Conservation (phyloP, 495 filamentous ascomycete genomes). For the Lasiosphaeria ovina region DNA sequence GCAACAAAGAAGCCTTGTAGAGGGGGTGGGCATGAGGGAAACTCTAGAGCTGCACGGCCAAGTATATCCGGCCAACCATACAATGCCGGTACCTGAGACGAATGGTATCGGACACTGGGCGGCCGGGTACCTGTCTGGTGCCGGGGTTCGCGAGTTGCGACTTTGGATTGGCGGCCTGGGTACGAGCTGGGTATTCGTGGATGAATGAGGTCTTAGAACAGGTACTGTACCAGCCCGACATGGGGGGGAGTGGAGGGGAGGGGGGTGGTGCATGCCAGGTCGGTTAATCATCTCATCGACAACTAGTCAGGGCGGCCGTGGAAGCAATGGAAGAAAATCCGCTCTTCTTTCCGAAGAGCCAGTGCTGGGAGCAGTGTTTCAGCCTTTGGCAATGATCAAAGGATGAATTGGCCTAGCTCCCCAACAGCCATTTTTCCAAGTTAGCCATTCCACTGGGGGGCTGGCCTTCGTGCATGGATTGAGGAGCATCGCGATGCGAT, state of each 20-base stretch:
- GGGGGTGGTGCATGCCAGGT: slow-evolving; percentile 29
- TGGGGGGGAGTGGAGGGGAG: neutral
- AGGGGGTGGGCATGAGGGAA: slow-evolving; percentile 3
- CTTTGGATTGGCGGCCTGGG: slow-evolving; percentile 15
- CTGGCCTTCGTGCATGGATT: slow-evolving; percentile 4
- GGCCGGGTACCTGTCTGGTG: slow-evolving; percentile 15
- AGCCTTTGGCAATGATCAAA: slow-evolving; percentile 39
- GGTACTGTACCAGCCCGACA: slow-evolving; percentile 17
- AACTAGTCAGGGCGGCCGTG: slow-evolving; percentile 20
- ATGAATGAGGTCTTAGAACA: slow-evolving; percentile 26
- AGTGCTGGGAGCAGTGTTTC: slow-evolving; percentile 37
- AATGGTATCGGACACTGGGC: slow-evolving; percentile 13
- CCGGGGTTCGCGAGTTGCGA: slow-evolving; percentile 11
- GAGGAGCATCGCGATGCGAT: slow-evolving; percentile 1
- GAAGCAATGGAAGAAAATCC: slow-evolving; percentile 33
- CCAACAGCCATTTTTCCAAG: slow-evolving; percentile 37
- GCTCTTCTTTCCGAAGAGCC: slow-evolving; percentile 32
- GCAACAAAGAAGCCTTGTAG: slow-evolving; percentile 23
- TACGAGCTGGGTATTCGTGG: slow-evolving; percentile 30
- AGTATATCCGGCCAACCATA: slow-evolving; percentile 23
- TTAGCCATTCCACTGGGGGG: slow-evolving; percentile 25
- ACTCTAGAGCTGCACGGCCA: neutral
- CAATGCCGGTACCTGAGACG: slow-evolving; percentile 19
- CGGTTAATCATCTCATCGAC: slow-evolving; percentile 34
- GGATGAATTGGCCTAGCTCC: slow-evolving; percentile 38